Conservation (phyloP, 352 stramenopile genomes). For the Plasmopara viticola region DNA sequence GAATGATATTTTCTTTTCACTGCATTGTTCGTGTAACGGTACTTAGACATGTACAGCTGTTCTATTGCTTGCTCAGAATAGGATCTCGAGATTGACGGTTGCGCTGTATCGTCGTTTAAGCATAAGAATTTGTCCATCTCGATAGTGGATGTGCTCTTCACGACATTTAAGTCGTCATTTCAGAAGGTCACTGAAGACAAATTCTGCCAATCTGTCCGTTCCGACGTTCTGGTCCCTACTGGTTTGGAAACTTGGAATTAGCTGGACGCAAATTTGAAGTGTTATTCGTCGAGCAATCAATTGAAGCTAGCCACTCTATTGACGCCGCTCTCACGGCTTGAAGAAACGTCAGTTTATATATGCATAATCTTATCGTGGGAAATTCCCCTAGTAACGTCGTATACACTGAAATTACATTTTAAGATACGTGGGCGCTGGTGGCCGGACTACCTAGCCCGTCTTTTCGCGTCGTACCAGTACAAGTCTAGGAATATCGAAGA, state of each 20-base stretch:
- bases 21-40: background rate
- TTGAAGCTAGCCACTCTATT: background rate
- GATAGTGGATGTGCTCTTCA: too few relatives aligned
- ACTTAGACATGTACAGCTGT: background rate
- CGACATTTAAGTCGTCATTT: conserved; percentile 2
- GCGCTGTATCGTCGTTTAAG: too few relatives aligned
- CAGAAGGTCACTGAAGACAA: background rate
- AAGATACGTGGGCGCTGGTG: background rate
- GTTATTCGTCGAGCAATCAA: background rate
- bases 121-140: too few relatives aligned
- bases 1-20: background rate
- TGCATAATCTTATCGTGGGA: background rate
- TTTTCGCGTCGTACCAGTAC: conserved; percentile 12
- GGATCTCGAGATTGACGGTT: background rate
- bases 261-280: background rate
- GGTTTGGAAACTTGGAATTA: background rate
- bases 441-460: conserved; percentile 12
- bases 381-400: background rate
- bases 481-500: conserved; percentile 4
- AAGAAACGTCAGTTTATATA: background rate
- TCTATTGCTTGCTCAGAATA: background rate
- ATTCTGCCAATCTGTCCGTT: conserved; percentile 1
- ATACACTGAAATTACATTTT: background rate
- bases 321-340: background rate
- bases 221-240: conserved; percentile 4